Evolutionary conservation across 345 rosid species (phyloP), one percentile per base, ranked within the genome.

Genomic region (Rhodomyrtus tomentosa): DNA sequence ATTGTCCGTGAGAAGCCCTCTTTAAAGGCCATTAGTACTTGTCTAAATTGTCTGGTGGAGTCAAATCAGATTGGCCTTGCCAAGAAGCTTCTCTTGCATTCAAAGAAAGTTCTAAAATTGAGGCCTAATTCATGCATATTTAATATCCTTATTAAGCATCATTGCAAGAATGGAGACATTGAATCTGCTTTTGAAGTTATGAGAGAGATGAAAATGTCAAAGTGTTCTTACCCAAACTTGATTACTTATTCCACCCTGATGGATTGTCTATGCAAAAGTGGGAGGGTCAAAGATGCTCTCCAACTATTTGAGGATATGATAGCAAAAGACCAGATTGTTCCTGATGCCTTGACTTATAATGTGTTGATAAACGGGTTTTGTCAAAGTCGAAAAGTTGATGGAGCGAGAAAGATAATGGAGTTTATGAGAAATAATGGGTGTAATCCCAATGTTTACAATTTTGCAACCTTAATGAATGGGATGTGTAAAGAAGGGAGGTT

Each of bases 111-210:
- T 86, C 89, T 93, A 50, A 91, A 84, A 14, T 79, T 95, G 92
- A 88, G 85, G 82, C 98, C 96, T 51, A 97, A 95, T 84, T 92
- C 95, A 15, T 97, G 99, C 88, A 95, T 95, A 88, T 97, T 94
- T 90, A 97, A 95, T 86, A 95, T 97, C 82, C 81, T 95, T 40
- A 92, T 97, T 42, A 95, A 95, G 91, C 90, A 94, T 81, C 98
- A 95, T 54, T 94, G 99, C 88, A 94, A 88, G 88, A 90, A 86
- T 53, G 94, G 95, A 42, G 85, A 93, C 62, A 81, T 87, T 68
- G 82, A 84, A 83, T 90, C 73, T 82, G 92, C 87, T 3, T 84
- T 49, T 82, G 40, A 54, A n/a, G 25, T 86, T 83, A 84, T 90
- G n/a, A 79, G 79, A 10, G 90, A 86, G 88, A 92, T 93, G 93